These are phyloP conservation scores for Sugiyamaella grinbergsii DNA, from an alignment of 1,139 yeast species.

Conservation along the genomic window DNA sequence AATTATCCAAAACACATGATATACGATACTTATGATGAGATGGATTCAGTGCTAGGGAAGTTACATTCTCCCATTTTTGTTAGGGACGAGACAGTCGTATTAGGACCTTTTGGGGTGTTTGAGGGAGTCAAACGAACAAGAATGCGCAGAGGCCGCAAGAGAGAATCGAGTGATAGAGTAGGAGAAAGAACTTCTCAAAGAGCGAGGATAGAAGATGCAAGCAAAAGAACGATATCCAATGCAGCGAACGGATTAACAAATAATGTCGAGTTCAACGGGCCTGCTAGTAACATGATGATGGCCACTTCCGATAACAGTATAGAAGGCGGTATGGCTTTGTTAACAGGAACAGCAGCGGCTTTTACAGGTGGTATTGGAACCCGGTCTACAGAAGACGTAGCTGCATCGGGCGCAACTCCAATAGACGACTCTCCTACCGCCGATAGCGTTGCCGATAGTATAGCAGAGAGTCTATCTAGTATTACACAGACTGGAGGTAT, in stretches of 20 bases:
- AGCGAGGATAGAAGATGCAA: background rate
- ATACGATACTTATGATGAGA: conserved; percentile 75
- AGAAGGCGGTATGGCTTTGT: conserved; percentile 3
- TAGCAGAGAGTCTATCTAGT: conserved; percentile 3
- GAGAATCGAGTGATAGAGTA: conserved; percentile 7
- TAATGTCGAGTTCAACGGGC: background rate
- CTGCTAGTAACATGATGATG: background rate
- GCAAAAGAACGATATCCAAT: background rate
- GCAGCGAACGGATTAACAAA: background rate
- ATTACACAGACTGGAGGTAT: conserved; percentile 1
- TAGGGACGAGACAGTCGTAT: conserved; percentile 55
- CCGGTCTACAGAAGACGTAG: conserved; percentile 6
- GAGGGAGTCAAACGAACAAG: conserved; percentile 40
- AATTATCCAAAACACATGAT: conserved; percentile 60
- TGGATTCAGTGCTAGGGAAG: conserved; percentile 69
- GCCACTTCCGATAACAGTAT: background rate
- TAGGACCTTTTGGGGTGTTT: conserved; percentile 88
- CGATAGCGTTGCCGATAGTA: conserved; percentile 4
- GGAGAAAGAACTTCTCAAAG: conserved; percentile 7
- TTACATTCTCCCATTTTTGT: conserved; percentile 56
- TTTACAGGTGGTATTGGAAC: conserved; percentile 7
- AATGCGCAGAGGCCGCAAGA: conserved; percentile 10
- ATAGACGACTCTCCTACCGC: conserved; percentile 12
- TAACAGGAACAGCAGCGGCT: conserved; percentile 13
- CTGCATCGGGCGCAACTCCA: conserved; percentile 2